Base-by-base conservation (phyloP, 2,329 filamentous ascomycete species). In the Curvularia sp. region DNA sequence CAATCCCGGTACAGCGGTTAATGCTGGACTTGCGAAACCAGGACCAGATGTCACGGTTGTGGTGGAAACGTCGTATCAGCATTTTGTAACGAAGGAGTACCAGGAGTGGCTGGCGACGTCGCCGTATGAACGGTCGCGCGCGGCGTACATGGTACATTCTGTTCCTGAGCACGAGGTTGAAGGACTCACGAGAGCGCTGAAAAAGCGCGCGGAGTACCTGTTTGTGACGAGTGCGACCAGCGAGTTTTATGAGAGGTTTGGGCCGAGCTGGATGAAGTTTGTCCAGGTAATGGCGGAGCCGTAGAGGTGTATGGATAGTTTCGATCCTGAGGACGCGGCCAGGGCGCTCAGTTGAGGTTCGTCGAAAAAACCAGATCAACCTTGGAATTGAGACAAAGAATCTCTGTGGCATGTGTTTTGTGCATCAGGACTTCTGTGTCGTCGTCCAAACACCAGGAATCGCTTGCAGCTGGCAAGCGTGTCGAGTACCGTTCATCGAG, bases 1-100 rank as follows among this genome's bases (percentile, higher is more conserved):
- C 20, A 75, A 75, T 28, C 72, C 72, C 1, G 72, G 72, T 5
- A 72, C 72, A 2, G 63, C 69, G 3, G 63, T 70, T 5, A 65
- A 69, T 35, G 26, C 49, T 18, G 55, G 58, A 4, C 60, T 75
- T 6, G 67, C 67, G 3, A 48, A 43, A n/a, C 61, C 65, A 1
- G 71, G 70, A 0, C 63, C 69, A 4, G 71, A 75, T 41, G 55
- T 73, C n/a, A 69, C 67, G 1, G 67, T 67, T 3, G 62, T 71
- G 6, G 66, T 70, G 4, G 72, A 75, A 53, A 61, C 67, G 2
- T 58, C 64, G 8, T 68, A 66, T 49, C 33, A 28, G 13, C 43
- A 62, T 2, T 75, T 67, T 31, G 38, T 56, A 10, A 65, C 60
- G 2, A 33, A 46, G 6, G 59, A 69, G 13, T 70, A 67, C 39